Conservation (phyloP, 1,139 yeast species). For the Yamadazyma aaseri region DNA sequence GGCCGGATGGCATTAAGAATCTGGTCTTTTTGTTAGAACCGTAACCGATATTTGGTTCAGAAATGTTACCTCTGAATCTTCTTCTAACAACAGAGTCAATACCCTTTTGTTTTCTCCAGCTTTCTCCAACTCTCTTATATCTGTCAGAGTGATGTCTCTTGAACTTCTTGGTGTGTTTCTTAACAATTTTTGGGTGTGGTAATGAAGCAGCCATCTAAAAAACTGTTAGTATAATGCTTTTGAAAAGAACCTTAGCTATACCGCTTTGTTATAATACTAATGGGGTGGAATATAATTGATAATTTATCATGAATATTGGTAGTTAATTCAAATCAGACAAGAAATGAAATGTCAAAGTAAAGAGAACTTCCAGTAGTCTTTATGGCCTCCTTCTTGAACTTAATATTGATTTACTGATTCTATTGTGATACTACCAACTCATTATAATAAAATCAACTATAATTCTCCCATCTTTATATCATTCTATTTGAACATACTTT, state of each 20-base stretch:
- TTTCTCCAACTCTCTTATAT: conserved; percentile 95
- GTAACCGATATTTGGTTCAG: conserved; percentile 99
- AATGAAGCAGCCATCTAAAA: conserved; percentile 86
- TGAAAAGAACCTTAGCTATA: no score
- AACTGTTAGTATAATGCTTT: conserved; percentile 14
- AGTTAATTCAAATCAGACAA: no score
- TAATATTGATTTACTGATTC: no score
- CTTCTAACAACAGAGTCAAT: conserved; percentile 99
- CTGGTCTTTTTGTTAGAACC: conserved; percentile 99
- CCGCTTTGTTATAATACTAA: no score
- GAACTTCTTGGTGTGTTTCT: conserved; percentile 98
- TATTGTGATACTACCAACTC: no score
- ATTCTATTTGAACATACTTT: conserved; percentile 14
- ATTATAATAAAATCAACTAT: no score
- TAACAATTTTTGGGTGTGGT: conserved; percentile 99
- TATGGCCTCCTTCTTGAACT: no score
- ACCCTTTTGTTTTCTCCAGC: conserved; percentile 99
- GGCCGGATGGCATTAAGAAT: conserved; percentile 96
- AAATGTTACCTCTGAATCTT: conserved; percentile 99
- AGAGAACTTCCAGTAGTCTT: no score
- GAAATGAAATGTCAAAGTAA: no score
- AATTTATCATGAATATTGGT: conserved; percentile 1
- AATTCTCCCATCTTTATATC: no score
- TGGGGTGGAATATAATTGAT: not conserved
- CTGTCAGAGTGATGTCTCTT: conserved; percentile 99